phyloP scores from a whole-genome alignment of 1,284 basidiomycete species.

The Irpex lacteus region DNA sequence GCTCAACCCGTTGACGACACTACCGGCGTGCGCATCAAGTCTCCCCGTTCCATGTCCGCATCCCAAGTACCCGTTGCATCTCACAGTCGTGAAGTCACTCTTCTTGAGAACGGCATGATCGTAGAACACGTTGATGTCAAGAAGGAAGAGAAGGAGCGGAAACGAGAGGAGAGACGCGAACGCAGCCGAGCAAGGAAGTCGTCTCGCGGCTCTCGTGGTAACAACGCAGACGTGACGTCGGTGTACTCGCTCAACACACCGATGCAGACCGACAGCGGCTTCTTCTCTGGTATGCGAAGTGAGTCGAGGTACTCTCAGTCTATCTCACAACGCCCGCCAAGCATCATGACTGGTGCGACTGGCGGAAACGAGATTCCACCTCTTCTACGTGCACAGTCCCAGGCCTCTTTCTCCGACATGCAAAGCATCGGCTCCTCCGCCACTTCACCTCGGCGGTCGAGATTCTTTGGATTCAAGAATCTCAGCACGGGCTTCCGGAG shows the following conservation, averaged over 20 bases:
- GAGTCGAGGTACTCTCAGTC: conserved; percentile 61
- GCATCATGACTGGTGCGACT: conserved; percentile 62
- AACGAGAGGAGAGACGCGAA: conserved; percentile 60
- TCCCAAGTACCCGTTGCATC: conserved; percentile 37
- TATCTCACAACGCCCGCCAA: conserved; percentile 57
- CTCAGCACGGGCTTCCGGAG: conserved; percentile 74
- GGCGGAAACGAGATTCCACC: conserved; percentile 56
- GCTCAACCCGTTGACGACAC: conserved; percentile 48
- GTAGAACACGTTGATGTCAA: conserved; percentile 84
- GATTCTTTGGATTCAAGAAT: conserved; percentile 83
- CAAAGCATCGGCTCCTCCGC: conserved; percentile 60
- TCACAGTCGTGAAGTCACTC: conserved; percentile 69
- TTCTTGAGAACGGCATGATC: conserved; percentile 84
- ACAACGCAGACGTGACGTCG: conserved; percentile 58
- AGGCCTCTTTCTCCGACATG: conserved; percentile 75
- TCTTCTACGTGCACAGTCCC: conserved; percentile 64
- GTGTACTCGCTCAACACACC: conserved; percentile 65
- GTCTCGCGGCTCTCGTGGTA: conserved; percentile 51
- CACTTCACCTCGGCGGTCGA: conserved; percentile 63
- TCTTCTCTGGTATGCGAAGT: conserved; percentile 43
- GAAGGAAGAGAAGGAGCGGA: conserved; percentile 69
- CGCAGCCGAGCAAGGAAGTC: conserved; percentile 64
- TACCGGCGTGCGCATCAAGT: conserved; percentile 65
- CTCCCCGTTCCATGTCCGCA: conserved; percentile 44
- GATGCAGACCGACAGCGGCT: conserved; percentile 57